Conservation (phyloP, 108 stramenopile genomes). For the Nannochloropsis gaditana region DNA sequence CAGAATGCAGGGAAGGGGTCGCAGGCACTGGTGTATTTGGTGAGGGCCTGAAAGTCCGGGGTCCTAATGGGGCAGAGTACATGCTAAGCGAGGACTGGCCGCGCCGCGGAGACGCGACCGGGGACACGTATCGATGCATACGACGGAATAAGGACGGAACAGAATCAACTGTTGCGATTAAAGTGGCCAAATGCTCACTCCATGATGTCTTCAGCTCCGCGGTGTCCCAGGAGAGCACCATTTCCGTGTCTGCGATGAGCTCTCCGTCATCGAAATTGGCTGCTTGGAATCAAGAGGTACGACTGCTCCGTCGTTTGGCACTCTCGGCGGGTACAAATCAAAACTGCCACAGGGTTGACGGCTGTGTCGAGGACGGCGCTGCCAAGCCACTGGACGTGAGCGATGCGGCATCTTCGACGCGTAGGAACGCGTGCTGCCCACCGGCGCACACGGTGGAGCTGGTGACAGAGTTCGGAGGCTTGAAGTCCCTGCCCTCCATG, state of each 20-base stretch:
- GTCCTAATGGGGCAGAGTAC: neutral
- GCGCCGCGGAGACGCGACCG: neutral
- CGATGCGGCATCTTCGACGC: neutral
- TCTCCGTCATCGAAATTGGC: neutral
- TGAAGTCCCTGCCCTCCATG: neutral
- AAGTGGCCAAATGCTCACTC: neutral
- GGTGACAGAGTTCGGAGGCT: constrained; percentile 14
- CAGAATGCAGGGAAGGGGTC: neutral
- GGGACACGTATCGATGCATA: neutral
- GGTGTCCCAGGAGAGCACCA: too few species aligned
- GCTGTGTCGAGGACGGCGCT: neutral
- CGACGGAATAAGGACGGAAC: neutral
- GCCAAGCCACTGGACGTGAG: neutral
- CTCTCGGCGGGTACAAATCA: neutral
- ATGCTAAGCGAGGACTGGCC: constrained; percentile 19
- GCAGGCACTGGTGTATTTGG: neutral
- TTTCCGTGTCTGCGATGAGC: too few species aligned
- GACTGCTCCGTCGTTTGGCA: neutral
- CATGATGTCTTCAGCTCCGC: neutral
- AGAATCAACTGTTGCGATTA: neutral
- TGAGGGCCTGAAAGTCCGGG: neutral
- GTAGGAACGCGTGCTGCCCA: neutral
- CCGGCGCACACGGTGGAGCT: neutral
- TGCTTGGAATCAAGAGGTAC: neutral
- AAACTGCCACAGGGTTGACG: neutral